phyloP scores from a whole-genome alignment of 345 rosid genomes.

The Luvunga scandens region DNA sequence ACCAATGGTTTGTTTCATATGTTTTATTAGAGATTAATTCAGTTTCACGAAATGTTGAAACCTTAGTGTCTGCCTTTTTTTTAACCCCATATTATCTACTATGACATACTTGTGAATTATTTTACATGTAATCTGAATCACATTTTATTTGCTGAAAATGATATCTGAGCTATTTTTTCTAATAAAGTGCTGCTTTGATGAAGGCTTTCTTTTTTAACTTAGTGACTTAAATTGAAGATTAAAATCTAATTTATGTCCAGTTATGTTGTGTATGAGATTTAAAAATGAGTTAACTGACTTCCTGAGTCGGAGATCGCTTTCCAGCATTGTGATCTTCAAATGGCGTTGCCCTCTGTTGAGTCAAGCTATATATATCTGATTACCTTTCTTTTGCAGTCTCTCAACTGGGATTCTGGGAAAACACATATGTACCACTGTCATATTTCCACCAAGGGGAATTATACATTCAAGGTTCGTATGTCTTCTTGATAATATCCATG shows the following conservation, averaged over 20 bases:
- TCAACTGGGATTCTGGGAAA: constrained; percentile 52
- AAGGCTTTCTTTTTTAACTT: background rate
- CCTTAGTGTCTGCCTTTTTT: background rate
- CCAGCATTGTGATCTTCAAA: background rate
- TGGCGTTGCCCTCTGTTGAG: background rate
- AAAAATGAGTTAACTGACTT: background rate
- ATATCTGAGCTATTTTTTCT: background rate
- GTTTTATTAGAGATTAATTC: background rate
- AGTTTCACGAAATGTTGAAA: background rate
- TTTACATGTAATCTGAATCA: background rate
- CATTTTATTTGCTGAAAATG: background rate
- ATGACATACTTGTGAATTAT: background rate
- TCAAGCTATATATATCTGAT: background rate
- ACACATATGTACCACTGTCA: constrained; percentile 55
- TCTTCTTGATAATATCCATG: constrained; percentile 6
- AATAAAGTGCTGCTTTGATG: background rate
- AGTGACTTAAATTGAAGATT: background rate
- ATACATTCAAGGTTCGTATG: constrained; percentile 49
- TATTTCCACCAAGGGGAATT: constrained; percentile 40
- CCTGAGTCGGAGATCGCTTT: background rate
- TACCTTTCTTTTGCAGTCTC: constrained; percentile 28
- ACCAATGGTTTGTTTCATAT: constrained; percentile 20
- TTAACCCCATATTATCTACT: background rate
- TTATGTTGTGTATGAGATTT: background rate
- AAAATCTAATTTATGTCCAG: background rate